Evolutionary conservation across 768 basidiomycete genomes (phyloP).

Genomic region (Hygrocybe punicea): DNA sequence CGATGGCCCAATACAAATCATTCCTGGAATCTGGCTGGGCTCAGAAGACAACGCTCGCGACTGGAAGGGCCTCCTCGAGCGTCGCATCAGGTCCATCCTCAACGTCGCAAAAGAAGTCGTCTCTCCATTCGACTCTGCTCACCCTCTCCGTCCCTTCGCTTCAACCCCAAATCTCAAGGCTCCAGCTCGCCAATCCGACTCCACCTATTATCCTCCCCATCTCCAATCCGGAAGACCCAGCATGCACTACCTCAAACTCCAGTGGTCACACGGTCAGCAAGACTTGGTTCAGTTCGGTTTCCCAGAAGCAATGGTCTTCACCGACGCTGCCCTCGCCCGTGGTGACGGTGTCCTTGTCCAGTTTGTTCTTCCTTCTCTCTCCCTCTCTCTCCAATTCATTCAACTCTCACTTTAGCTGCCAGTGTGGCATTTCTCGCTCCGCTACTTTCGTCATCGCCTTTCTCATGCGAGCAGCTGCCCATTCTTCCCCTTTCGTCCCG

Average conservation of each 20-base stretch:
- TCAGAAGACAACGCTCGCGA: constrained; percentile 90
- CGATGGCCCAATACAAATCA: constrained; percentile 77
- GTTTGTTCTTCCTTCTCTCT: constrained; percentile 46
- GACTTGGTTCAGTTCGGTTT: constrained; percentile 81
- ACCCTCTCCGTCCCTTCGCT: constrained; percentile 55
- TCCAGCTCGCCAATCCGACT: constrained; percentile 33
- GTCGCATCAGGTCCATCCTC: constrained; percentile 75
- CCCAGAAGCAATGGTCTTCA: constrained; percentile 73
- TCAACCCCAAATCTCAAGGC: constrained; percentile 65
- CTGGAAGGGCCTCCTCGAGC: constrained; percentile 64
- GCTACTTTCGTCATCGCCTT: constrained; percentile 88
- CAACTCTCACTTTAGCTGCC: constrained; percentile 56
- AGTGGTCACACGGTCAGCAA: constrained; percentile 93
- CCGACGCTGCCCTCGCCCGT: constrained; percentile 70
- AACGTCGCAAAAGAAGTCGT: constrained; percentile 92
- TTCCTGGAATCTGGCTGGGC: constrained; percentile 86
- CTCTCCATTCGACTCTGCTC: constrained; percentile 59
- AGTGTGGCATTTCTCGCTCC: constrained; percentile 89
- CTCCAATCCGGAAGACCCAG: constrained; percentile 65
- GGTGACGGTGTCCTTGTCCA: constrained; percentile 82
- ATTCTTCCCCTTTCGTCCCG: constrained; percentile 60
- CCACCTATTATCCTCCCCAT: constrained; percentile 67
- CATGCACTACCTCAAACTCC: constrained; percentile 85
- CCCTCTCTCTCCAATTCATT: constrained; percentile 20
- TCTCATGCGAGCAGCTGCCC: constrained; percentile 88